Base-by-base conservation (phyloP, 768 basidiomycete genomes). In the Kwoniella europaea region DNA sequence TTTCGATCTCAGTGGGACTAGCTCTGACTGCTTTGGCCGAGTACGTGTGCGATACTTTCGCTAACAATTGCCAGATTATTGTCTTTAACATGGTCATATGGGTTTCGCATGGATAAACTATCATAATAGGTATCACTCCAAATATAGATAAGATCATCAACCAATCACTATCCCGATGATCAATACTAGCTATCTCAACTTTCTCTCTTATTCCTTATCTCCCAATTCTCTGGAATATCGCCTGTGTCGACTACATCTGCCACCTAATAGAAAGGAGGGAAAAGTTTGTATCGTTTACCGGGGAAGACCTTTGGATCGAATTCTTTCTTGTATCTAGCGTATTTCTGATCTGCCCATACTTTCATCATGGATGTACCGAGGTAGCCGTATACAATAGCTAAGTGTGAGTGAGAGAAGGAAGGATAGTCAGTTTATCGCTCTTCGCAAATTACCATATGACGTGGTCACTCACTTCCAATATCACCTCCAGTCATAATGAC, bases 321-420 rank as follows among this genome's bases (percentile, higher is more conserved):
- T 83, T 99, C 96, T 80, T 91, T 94, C 87, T 90, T 92, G 86
- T 98, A 98, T 63, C 87, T 87, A 65, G 84, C 85, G 77, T 98
- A 95, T 86, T 97, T 98, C 86, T 95, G 93, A 52, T 88, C 77
- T 15, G 95, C 95, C 97, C 97, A 99, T 7, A 87, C 74, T 13
- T 86, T 85, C 94, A 98, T 98, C 75, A 89, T 89, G 43, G 72
- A 87, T 0, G 86, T 85, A 1, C 88, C 86, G 53, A 92, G 87
- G 10, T 85, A 86, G 56, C 88, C 82, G 84, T 96, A 98, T 22
- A 90, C 69, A 41, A 76, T 76, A 55, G 82, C 85, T 86, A 71
- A 18, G n/a, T 18, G 13, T 1, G 13, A 1, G 13, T 1, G 13
- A 1, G 29, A 13, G 10, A n/a, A 18, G 18, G 13, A n/a, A 35